Evolutionary conservation across 164 flowering plant species (phyloP), one percentile per base, ranked within the genome.

Genomic region (Tetracentron sinense): DNA sequence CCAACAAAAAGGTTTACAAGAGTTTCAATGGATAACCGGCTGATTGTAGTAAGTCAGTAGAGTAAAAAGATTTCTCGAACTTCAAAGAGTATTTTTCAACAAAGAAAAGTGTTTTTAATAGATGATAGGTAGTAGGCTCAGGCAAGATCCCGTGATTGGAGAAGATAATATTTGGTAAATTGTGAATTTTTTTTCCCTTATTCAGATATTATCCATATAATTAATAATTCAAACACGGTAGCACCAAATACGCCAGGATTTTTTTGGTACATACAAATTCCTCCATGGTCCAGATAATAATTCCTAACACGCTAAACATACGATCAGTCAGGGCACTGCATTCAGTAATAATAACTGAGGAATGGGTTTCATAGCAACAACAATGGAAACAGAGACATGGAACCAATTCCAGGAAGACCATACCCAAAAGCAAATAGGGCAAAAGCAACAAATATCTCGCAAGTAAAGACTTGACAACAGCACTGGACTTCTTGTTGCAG

Each of bases 211-310:
- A n/a, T n/a, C n/a, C n/a, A n/a, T n/a, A n/a, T n/a, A n/a, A n/a
- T n/a, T n/a, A n/a, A n/a, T n/a, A n/a, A n/a, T n/a, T n/a, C n/a
- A n/a, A n/a, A n/a, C n/a, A n/a, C n/a, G n/a, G n/a, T n/a, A n/a
- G 6, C 42, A 15, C 8, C 16, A 56, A 30, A 29, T 17, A 23
- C 16, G 42, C 30, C 16, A 15, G 17, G 53, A 57, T 49, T n/a
- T 56, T 31, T 16, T 15, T n/a, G n/a, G 29, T 25, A 55, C 56
- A 28, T 42, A 54, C 12, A 26, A 21, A 56, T 42, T 52, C 51
- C 58, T 50, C 53, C 22, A 56, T 42, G 47, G 22, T 69, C 64
- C 30, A 61, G 61, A 58, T 46, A 61, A 51, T 23, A 64, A 50
- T 44, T 17, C 30, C 55, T 33, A 56, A 11, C 53, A 73, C 21